Base-by-base conservation (phyloP, 1,284 basidiomycete species). In the Ustilago esculenta region DNA sequence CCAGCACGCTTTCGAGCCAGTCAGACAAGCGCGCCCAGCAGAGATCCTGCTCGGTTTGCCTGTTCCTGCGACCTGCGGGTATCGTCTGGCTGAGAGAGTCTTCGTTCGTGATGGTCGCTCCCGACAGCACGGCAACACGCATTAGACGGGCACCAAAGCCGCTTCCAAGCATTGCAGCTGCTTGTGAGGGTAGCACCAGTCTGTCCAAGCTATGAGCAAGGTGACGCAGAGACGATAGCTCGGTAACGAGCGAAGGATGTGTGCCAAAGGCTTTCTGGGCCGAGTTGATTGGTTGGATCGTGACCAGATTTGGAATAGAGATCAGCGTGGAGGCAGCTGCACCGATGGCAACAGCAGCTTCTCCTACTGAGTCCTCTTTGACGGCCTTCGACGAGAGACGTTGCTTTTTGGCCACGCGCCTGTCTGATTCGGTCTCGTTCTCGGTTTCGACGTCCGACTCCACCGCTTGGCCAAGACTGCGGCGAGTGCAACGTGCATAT, bases 191-290 rank as follows among this genome's bases (percentile, higher is more conserved):
- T 30, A 73, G 42, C 20, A 59, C 54, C 3, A 73, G 64, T 1
- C 61, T 53, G 23, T 70, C 71, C 23, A 73, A n/a, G 37, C 61
- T 63, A 27, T 63, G 60, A 5, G 67, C 71, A 1, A 73, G 64
- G 29, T 70, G 67, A n/a, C 64, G 61, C 23, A 73, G 41, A 17
- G 71, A 70, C 14, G 71, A 70, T 2, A 73, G 52, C 37, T 73
- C 71, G 17, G 71, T 67, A 54, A 73, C 44, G 24, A 73, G 49
- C 18, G 61, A 54, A 4, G 71, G 60, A 27, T 46, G 44, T 7
- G 56, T 53, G 4, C 58, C 66, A 24, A 71, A 59, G 1, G 71
- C 55, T 33, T 63, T 72, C 24, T 59, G 57, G 0, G 63, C 58
- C 17, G 55, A 59, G 24, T 59, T 64, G 47, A 54, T 54, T 10